Evolutionary conservation across 805 yeast genomes (phyloP).

Genomic region (Blastobotrys robertii): DNA sequence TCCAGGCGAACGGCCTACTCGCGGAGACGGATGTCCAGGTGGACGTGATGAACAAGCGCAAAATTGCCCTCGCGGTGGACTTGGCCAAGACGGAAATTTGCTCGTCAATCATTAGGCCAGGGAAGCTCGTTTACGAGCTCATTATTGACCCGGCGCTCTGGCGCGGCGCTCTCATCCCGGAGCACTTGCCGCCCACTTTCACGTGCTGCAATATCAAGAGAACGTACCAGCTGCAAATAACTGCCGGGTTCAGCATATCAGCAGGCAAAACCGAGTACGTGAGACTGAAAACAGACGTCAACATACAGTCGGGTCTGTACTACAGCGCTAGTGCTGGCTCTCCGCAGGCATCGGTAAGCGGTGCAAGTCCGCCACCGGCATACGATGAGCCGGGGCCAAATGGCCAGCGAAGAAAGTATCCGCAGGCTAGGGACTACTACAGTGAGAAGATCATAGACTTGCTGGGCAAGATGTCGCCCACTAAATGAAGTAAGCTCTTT

Average conservation of each 20-base stretch:
- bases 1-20: constrained; percentile 21
- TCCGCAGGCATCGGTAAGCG: too few relatives aligned
- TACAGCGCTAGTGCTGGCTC: background rate
- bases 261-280: constrained; percentile 10
- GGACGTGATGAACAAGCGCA: constrained; percentile 11
- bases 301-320: constrained; percentile 13
- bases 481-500: too few relatives aligned
- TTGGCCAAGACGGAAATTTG: constrained; percentile 7
- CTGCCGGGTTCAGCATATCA: constrained; percentile 22
- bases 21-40: constrained; percentile 6
- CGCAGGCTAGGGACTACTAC: too few relatives aligned
- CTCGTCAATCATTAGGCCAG: background rate
- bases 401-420: too few relatives aligned
- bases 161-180: constrained; percentile 37
- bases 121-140: constrained; percentile 11
- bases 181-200: constrained; percentile 44
- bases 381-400: too few relatives aligned
- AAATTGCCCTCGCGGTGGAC: constrained; percentile 10
- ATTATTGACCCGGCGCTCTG: constrained; percentile 20
- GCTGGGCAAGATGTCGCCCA: constrained; percentile 1
- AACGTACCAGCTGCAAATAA: constrained; percentile 31
- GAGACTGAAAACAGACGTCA: constrained; percentile 7
- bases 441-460: too few relatives aligned
- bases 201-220: constrained; percentile 46
- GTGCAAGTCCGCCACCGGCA: too few relatives aligned